These are phyloP conservation scores for Phylloporus scabripes DNA, from an alignment of 768 basidiomycete genomes.

Conservation along the genomic window DNA sequence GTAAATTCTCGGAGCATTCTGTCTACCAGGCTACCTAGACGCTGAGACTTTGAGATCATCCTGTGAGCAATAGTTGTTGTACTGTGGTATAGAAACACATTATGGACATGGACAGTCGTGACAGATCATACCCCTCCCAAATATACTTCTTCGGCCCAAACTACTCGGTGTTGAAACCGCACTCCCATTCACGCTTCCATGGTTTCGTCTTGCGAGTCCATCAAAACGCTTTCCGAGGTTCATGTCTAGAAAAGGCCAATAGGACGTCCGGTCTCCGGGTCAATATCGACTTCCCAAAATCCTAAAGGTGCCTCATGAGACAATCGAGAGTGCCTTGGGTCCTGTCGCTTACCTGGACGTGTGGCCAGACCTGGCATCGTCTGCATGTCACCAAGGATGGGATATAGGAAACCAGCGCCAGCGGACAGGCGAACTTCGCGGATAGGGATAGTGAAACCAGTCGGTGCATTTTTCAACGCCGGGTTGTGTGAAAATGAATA, in stretches of 20 bases:
- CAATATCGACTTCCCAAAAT: slow-evolving; percentile 88
- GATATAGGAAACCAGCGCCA: slow-evolving; percentile 94
- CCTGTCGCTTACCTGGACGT: slow-evolving; percentile 58
- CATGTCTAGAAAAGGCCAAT: slow-evolving; percentile 70
- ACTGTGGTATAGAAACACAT: slow-evolving; percentile 3
- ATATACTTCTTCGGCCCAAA: slow-evolving; percentile 21
- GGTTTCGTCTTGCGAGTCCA: slow-evolving; percentile 7
- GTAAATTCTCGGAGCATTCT: background rate
- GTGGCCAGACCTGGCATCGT: slow-evolving; percentile 97
- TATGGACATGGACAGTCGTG: slow-evolving; percentile 7
- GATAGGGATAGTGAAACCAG: slow-evolving; percentile 91
- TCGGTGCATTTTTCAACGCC: slow-evolving; percentile 83
- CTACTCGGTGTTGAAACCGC: slow-evolving; percentile 37
- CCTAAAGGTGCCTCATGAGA: slow-evolving; percentile 37
- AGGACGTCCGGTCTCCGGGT: slow-evolving; percentile 73
- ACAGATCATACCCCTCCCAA: background rate
- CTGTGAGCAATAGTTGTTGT: background rate
- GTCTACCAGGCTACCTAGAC: slow-evolving; percentile 35
- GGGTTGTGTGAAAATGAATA: slow-evolving; percentile 97
- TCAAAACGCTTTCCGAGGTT: slow-evolving; percentile 15
- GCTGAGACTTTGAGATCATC: slow-evolving; percentile 8
- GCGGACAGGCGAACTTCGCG: slow-evolving; percentile 83
- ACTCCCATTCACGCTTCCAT: slow-evolving; percentile 6
- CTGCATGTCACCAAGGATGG: slow-evolving; percentile 93
- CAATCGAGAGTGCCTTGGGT: background rate